These are phyloP conservation scores for Lodderomyces elongisporus DNA, from an alignment of 1,139 yeast species.

Conservation along the genomic window DNA sequence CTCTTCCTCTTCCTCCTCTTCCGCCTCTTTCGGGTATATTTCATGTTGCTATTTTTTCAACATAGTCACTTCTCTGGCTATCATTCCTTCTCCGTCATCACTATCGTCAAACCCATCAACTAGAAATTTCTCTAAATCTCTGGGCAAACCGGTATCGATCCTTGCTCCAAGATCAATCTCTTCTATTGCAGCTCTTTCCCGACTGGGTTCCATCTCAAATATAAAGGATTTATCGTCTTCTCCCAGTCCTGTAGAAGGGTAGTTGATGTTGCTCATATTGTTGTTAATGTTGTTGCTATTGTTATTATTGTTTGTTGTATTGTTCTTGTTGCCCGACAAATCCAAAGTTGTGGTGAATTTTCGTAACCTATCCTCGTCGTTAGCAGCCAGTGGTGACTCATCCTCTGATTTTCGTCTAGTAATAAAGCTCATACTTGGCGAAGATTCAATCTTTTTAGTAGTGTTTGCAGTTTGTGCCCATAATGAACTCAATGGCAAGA, in stretches of 20 bases:
- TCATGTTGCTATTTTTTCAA: conserved; percentile 4
- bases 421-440: conserved; percentile 19
- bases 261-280: conserved; percentile 1
- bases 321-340: conserved; percentile 4
- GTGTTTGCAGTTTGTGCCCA: conserved; percentile 75
- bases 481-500: conserved; percentile 77
- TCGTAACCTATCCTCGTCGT: conserved; percentile 9
- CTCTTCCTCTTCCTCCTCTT: too few relatives aligned
- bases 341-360: background rate
- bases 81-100: conserved; percentile 8
- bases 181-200: too few relatives aligned
- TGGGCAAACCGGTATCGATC: conserved; percentile 10
- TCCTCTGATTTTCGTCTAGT: conserved; percentile 12
- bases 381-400: conserved; percentile 2
- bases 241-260: conserved; percentile 8
- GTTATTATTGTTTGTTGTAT: conserved; percentile 3
- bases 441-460: conserved; percentile 7
- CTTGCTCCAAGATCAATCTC: conserved; percentile 3
- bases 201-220: conserved; percentile 3
- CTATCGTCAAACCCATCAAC: conserved; percentile 4
- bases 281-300: conserved; percentile 6
- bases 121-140: conserved; percentile 11
- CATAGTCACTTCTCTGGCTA: conserved; percentile 9
- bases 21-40: too few relatives aligned
- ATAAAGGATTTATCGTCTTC: conserved; percentile 7